Percentiles rank a stretch among this genome's conserved stretches.
These are phyloP conservation scores for Fonsecaea monophora DNA, from an alignment of 2,329 filamentous ascomycete genomes.

Conservation along the genomic window DNA sequence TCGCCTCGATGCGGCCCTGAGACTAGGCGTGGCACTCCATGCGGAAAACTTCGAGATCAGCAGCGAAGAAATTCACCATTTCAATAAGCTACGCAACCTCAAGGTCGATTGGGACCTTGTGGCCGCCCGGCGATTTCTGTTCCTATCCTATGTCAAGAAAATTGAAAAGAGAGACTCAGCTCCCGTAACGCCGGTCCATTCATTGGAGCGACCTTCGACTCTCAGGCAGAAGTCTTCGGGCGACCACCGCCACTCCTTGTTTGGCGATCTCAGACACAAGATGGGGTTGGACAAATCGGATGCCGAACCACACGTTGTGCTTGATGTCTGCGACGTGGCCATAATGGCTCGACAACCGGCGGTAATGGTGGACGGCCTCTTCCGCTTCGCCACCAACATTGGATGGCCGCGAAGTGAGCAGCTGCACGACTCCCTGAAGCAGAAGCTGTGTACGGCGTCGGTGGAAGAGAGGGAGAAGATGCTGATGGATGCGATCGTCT, in stretches of 20 bases:
- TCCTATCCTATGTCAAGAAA: conserved; percentile 41
- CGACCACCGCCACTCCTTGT: conserved; percentile 22
- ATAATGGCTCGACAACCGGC: conserved; percentile 33
- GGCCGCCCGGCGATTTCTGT: conserved; percentile 59
- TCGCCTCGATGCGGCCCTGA: conserved; percentile 58
- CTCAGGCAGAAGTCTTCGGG: conserved; percentile 1
- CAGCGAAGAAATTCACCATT: conserved; percentile 52
- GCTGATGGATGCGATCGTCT: conserved; percentile 31
- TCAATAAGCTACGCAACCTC: conserved; percentile 55
- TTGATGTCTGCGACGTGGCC: conserved; percentile 33
- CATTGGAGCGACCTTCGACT: background rate
- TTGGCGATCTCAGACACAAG: conserved; percentile 27
- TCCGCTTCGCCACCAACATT: conserved; percentile 41
- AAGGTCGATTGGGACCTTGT: conserved; percentile 65
- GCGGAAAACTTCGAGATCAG: conserved; percentile 51
- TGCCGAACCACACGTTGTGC: background rate
- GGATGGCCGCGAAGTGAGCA: conserved; percentile 41
- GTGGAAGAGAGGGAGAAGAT: conserved; percentile 33
- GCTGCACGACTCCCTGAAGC: conserved; percentile 30
- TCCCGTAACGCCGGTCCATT: background rate
- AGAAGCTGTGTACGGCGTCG: conserved; percentile 36
- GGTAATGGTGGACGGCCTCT: conserved; percentile 41
- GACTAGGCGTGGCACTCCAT: conserved; percentile 50
- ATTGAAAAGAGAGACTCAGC: conserved; percentile 18
- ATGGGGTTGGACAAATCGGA: conserved; percentile 17